Base-by-base conservation (phyloP, 2,329 filamentous ascomycete genomes). In the Cladosporium halotolerans region DNA sequence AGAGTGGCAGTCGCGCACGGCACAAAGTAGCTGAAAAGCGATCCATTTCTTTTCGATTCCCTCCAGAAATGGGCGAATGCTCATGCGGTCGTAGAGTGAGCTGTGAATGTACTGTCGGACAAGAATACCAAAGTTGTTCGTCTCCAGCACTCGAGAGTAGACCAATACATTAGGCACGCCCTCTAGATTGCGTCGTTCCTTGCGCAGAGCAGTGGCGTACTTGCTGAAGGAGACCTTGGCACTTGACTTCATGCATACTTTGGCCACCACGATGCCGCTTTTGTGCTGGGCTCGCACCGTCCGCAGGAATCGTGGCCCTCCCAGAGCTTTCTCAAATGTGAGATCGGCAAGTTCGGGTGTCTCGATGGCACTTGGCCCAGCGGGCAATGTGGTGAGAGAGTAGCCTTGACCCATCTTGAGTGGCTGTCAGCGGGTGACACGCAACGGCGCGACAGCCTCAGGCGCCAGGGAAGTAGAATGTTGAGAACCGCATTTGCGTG, bases 11-110 rank as follows among this genome's bases (percentile, higher is more conserved):
- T 99, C 95, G 53, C 91, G 84, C 55, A 99, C 76, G 2, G 89
- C 91, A 69, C 90, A 96, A 9, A 99, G 79, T 2, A 99, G 80
- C 73, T 99, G 93, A 64, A 96, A 99, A 0, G 92, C 88, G 47
- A 99, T 80, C 93, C 93, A 99, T 74, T 95, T 96, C 79, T 96
- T 97, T 71, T 99, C 93, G 60, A 99, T 93, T 60, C 95, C 89
- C 71, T 99, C 95, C 9, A 97, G 77, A 63, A 99, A 99, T 0
- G 93, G 95, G 7, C 95, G 84, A 8, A 93, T 99, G 71, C 93
- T 95, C 71, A 99, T 83, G 51, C 93, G 88, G 73, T 99, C 93
- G 73, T 99, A 99, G 4, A 99, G 80, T 19, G 93, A 97, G 76
- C 88, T 96, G 72, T 97, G 93, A 56, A 97, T 84, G 68, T 88